A percentile compares a stretch with the other conserved stretches of the same genome.
Conservation (phyloP, 176 grass and related monocot genomes). For the Lolium multiflorum region DNA sequence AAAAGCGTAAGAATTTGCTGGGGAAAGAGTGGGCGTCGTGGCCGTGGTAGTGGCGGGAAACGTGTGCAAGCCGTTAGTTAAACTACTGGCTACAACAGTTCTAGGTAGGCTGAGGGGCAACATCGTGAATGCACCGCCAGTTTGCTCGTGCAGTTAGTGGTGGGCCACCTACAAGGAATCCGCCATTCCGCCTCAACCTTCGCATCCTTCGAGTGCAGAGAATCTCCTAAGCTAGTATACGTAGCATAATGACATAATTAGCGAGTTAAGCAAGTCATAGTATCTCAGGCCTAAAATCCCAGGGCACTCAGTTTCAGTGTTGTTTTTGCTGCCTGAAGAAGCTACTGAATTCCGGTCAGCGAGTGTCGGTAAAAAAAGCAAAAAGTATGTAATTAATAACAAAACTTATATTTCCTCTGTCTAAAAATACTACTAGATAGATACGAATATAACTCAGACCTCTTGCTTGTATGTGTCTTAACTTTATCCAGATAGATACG, state of each 20-base stretch:
- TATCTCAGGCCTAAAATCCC: background rate
- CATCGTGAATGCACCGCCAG: background rate
- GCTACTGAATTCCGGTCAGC: background rate
- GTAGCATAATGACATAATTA: slow-evolving; percentile 11
- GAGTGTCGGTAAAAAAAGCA: background rate
- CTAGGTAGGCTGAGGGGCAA: slow-evolving; percentile 33
- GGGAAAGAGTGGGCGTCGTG: slow-evolving; percentile 34
- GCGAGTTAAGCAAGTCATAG: background rate
- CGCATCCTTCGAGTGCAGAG: slow-evolving; percentile 29
- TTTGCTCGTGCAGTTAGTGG: slow-evolving; percentile 17
- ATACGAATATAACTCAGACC: no score
- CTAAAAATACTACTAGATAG: no score
- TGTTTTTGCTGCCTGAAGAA: background rate
- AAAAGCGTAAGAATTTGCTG: background rate
- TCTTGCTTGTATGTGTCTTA: no score
- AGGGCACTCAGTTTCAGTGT: background rate
- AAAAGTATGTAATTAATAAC: no score
- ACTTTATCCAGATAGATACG: no score
- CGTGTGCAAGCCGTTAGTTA: slow-evolving; percentile 48
- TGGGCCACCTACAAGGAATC: slow-evolving; percentile 33
- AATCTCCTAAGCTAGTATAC: slow-evolving; percentile 34
- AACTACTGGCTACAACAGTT: slow-evolving; percentile 38
- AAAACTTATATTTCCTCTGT: no score
- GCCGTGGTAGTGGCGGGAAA: slow-evolving; percentile 55
- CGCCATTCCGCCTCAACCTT: slow-evolving; percentile 32